Percentiles rank a stretch among this genome's conserved stretches.
Conservation (phyloP, 2,329 filamentous ascomycete genomes). For the Aspergillus fijiensis region DNA sequence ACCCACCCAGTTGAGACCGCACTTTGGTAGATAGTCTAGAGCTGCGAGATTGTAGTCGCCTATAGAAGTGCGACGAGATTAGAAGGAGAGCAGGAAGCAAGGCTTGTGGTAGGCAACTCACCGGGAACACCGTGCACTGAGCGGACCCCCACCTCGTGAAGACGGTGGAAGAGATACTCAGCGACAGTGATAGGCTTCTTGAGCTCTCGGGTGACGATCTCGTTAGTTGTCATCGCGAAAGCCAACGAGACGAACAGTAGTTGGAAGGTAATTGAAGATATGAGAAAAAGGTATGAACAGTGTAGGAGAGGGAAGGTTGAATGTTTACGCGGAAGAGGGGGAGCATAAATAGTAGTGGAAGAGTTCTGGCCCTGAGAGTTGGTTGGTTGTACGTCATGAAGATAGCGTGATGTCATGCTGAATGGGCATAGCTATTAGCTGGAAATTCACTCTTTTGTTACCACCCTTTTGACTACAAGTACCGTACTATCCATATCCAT, state of each 20-base stretch:
- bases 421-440: neutral
- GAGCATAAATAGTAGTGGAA: slow-evolving; percentile 6
- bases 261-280: neutral
- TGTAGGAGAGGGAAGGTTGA: neutral
- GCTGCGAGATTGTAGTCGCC: slow-evolving; percentile 67
- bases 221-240: slow-evolving; percentile 34
- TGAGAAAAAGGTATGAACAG: neutral
- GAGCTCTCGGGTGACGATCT: slow-evolving; percentile 47
- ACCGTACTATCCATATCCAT: neutral
- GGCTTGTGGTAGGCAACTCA: slow-evolving; percentile 39
- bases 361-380: neutral
- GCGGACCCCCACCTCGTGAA: slow-evolving; percentile 51
- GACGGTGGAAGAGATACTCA: slow-evolving; percentile 52
- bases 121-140: slow-evolving; percentile 55
- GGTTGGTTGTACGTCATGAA: slow-evolving; percentile 21
- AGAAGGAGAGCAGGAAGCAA: slow-evolving; percentile 1
- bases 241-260: neutral
- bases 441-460: neutral
- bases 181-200: slow-evolving; percentile 46
- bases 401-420: slow-evolving; percentile 26
- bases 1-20: slow-evolving; percentile 58
- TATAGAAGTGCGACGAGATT: slow-evolving; percentile 11
- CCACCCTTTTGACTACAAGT: neutral
- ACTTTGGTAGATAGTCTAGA: slow-evolving; percentile 58
- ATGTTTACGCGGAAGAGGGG: neutral